Evolutionary conservation across 2,329 filamentous ascomycete genomes (phyloP).

Genomic region (Monilinia aucupariae): DNA sequence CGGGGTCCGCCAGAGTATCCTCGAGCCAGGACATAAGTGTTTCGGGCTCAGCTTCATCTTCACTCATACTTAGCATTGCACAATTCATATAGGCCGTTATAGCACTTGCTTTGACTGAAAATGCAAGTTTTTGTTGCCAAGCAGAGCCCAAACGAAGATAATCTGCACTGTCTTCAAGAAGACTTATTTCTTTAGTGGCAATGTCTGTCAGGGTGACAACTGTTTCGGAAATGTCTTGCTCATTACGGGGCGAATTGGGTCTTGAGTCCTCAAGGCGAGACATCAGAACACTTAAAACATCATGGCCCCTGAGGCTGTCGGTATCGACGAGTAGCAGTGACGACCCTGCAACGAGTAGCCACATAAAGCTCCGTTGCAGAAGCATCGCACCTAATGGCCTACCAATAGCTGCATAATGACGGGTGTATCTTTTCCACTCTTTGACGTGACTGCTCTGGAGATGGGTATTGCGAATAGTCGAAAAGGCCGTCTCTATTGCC

Average conservation of each 20-base stretch:
- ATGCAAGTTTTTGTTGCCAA: slow-evolving; percentile 81
- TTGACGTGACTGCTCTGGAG: slow-evolving; percentile 59
- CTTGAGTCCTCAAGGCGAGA: slow-evolving; percentile 41
- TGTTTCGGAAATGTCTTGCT: slow-evolving; percentile 49
- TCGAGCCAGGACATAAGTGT: slow-evolving; percentile 80
- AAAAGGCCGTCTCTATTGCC: slow-evolving; percentile 82
- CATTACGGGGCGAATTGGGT: slow-evolving; percentile 38
- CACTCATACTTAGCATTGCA: slow-evolving; percentile 61
- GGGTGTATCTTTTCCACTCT: slow-evolving; percentile 83
- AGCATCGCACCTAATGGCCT: slow-evolving; percentile 87
- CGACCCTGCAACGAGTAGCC: slow-evolving; percentile 72
- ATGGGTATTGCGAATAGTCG: slow-evolving; percentile 77
- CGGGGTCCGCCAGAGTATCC: slow-evolving; percentile 68
- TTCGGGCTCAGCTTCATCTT: slow-evolving; percentile 74
- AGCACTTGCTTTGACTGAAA: slow-evolving; percentile 76
- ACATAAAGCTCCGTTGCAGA: slow-evolving; percentile 82
- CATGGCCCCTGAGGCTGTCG: slow-evolving; percentile 51
- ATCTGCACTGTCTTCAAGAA: slow-evolving; percentile 83
- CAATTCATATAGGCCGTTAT: slow-evolving; percentile 84
- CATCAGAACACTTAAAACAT: slow-evolving; percentile 71
- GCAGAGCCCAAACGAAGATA: slow-evolving; percentile 80
- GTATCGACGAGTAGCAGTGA: slow-evolving; percentile 65
- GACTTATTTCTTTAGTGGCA: slow-evolving; percentile 74
- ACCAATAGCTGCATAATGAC: slow-evolving; percentile 73
- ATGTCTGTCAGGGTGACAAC: slow-evolving; percentile 64